These are phyloP conservation scores for Circinella umbellata DNA, from an alignment of 371 early-diverging fungal species.

Conservation along the genomic window DNA sequence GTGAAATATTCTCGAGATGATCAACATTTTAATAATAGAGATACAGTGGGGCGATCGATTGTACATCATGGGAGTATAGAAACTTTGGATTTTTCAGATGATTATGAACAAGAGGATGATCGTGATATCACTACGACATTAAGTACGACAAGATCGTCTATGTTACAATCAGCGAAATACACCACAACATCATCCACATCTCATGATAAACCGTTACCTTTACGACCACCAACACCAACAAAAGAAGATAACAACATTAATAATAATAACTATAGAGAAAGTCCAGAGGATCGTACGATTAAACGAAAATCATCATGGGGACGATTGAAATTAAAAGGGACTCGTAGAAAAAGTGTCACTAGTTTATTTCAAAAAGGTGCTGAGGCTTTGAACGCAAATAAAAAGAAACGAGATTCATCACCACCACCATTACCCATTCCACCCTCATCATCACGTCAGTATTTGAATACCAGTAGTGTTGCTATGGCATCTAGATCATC, in stretches of 20 bases:
- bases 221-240: conserved; percentile 1
- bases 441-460: not conserved
- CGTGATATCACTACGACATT: conserved; percentile 6
- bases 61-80: conserved; percentile 8
- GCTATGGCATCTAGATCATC: conserved; percentile 13
- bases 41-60: conserved; percentile 14
- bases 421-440: conserved; percentile 15
- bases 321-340: conserved; percentile 23
- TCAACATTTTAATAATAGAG: conserved; percentile 8
- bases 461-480: conserved; percentile 4
- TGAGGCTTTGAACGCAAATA: conserved; percentile 7
- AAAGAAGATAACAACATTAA: not conserved
- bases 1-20: conserved; percentile 20
- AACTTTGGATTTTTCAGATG: conserved; percentile 2
- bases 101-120: not conserved
- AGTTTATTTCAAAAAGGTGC: conserved; percentile 25
- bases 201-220: not conserved
- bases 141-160: conserved; percentile 17
- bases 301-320: conserved; percentile 26
- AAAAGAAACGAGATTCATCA: conserved; percentile 8
- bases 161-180: conserved; percentile 14
- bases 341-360: conserved; percentile 20
- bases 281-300: conserved; percentile 5
- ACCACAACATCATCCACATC: not conserved
- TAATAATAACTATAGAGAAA: not conserved